phyloP scores from a whole-genome alignment of 176 grass and related monocot species.

The Oryza rufipogon region DNA sequence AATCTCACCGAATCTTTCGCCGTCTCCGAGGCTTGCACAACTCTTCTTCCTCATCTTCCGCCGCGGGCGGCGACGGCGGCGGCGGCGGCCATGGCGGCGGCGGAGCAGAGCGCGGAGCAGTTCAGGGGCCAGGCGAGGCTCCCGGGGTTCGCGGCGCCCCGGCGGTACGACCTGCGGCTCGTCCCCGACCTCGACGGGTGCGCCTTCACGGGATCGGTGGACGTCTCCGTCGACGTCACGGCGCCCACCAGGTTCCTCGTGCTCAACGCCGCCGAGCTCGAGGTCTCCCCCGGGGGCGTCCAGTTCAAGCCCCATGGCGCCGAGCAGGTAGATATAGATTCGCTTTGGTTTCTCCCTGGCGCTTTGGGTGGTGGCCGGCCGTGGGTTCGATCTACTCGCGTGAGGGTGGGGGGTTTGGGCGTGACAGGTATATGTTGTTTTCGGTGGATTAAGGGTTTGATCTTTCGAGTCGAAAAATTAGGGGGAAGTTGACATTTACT shows the following conservation, averaged over 20 bases:
- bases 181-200: slow-evolving; percentile 73
- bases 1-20: background rate
- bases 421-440: background rate
- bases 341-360: background rate
- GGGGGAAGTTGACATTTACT: background rate
- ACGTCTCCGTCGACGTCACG: slow-evolving; percentile 51
- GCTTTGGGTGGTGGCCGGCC: background rate
- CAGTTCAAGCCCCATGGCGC: slow-evolving; percentile 47
- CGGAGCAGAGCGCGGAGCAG: slow-evolving; percentile 65
- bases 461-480: background rate
- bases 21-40: background rate
- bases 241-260: slow-evolving; percentile 69
- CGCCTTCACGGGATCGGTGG: slow-evolving; percentile 64
- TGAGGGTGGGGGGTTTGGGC: background rate
- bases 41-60: background rate
- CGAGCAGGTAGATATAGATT: slow-evolving; percentile 50
- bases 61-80: background rate
- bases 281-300: slow-evolving; percentile 44
- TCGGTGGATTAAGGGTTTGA: background rate
- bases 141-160: slow-evolving; percentile 68
- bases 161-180: slow-evolving; percentile 82
- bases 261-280: slow-evolving; percentile 84
- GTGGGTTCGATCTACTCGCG: slow-evolving; percentile 28
- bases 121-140: slow-evolving; percentile 75
- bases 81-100: background rate